Evolutionary conservation across 1,284 basidiomycete genomes (phyloP), one percentile per base, ranked within the genome.

Genomic region (Ganoderma meredithae): DNA sequence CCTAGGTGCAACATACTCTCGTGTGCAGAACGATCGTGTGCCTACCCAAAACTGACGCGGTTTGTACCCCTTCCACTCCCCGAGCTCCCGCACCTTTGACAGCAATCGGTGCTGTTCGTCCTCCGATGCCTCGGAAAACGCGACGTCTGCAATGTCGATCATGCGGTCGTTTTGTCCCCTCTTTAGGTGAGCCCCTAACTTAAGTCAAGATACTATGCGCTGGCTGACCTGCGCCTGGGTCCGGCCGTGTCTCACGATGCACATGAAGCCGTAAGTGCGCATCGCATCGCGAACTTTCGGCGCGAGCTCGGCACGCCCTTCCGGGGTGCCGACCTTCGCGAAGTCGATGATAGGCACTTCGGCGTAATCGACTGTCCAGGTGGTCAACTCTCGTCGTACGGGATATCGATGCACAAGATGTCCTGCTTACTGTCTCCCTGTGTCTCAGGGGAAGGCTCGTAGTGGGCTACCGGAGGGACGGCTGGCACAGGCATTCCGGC

Each of bases 281-380:
- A 93, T 84, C 0, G 90, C 91, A 68, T 88, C 81, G 49, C 84
- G 83, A 8, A 86, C 84, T 9, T 90, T 81, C 40, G 79, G 77
- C 0, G 78, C 76, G 49, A 79, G 76, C 56, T 73, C 72, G 10
- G 71, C 70, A 0, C 85, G 84, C 2, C 84, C 87, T 68, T 87
- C 85, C 0, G 80, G 77, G 0, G 82, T 88, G 10, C 76, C 71
- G 15, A 83, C 82, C 65, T 84, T 84, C 33, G 87, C 81, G n/a
- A 94, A 78, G 74, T 94, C 91, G 67, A 94, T 85, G 62, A 87
- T 83, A n/a, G 88, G 83, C 25, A 94, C 83, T 60, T 91, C 85
- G 0, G 89, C 92, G 80, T 88, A 92, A 47, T 90, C 86, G 78
- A 91, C 90, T 91, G 64, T 9, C 7, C 36, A 36, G 36, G 36